Conservation (phyloP, 2,329 filamentous ascomycete genomes). For the Colletotrichum higginsianum region DNA sequence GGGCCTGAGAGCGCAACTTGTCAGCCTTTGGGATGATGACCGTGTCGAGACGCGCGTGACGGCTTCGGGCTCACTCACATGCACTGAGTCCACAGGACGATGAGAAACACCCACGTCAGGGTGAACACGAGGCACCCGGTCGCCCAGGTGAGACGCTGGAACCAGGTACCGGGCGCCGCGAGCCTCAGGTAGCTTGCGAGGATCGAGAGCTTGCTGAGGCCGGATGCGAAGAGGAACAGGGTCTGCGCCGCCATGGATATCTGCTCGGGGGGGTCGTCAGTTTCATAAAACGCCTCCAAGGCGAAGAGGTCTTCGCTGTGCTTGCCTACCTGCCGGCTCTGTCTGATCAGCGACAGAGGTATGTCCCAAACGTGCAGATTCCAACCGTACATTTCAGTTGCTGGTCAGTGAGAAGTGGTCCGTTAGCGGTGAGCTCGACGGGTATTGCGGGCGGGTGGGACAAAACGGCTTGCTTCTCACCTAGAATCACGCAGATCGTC, state of each 20-base stretch:
- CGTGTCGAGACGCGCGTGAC: too few species aligned
- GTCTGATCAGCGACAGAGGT: slow-evolving; percentile 45
- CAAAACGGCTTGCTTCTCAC: neutral
- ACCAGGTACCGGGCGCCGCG: slow-evolving; percentile 51
- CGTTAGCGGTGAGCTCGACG: neutral
- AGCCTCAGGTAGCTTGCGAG: slow-evolving; percentile 58
- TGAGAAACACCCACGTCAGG: slow-evolving; percentile 51
- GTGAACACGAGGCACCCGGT: slow-evolving; percentile 49
- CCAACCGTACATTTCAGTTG: slow-evolving; percentile 55
- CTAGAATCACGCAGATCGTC: slow-evolving; percentile 53
- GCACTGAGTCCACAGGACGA: slow-evolving; percentile 57
- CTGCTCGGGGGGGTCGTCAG: slow-evolving; percentile 43
- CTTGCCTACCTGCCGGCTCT: slow-evolving; percentile 44
- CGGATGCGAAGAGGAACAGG: slow-evolving; percentile 56
- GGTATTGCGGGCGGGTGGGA: too few species aligned
- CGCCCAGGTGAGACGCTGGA: slow-evolving; percentile 51
- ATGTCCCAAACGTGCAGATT: slow-evolving; percentile 57
- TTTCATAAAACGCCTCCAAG: neutral
- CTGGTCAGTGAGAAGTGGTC: slow-evolving; percentile 4
- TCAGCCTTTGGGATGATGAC: too few species aligned
- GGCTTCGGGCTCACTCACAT: slow-evolving; percentile 44
- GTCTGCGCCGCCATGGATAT: slow-evolving; percentile 58
- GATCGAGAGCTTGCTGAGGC: slow-evolving; percentile 57
- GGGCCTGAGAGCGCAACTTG: too few species aligned
- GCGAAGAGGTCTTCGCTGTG: too few species aligned